A percentile compares a stretch with the other conserved stretches of the same genome.
Evolutionary conservation across 176 grass and related monocot genomes (phyloP).

Genomic region (bread wheat (Triticum aestivum)): IWGSC_CS_RefSeq_v2.1 NC_057809.1:532808921-532809420

Average conservation of each 20-base stretch:
- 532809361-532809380: too few relatives aligned
- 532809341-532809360: too few relatives aligned
- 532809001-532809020: constrained; percentile 20
- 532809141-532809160: neutral
- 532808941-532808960: neutral
- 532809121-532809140: neutral
- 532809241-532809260: constrained; percentile 19
- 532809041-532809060: neutral
- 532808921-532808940: constrained; percentile 51
- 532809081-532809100: constrained; percentile 28
- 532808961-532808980: constrained; percentile 30
- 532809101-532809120: neutral
- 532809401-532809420: too few relatives aligned
- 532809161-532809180: neutral
- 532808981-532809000: neutral
- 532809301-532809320: constrained; percentile 21
- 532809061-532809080: constrained; percentile 22
- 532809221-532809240: constrained; percentile 16
- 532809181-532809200: neutral
- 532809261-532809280: neutral
- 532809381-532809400: too few relatives aligned
- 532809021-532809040: constrained; percentile 34
- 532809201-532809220: neutral
- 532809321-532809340: neutral
- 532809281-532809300: neutral